These are phyloP conservation scores for Tuctoria greenei DNA, from an alignment of 176 grass and related monocot genomes.

Conservation along the genomic window DNA sequence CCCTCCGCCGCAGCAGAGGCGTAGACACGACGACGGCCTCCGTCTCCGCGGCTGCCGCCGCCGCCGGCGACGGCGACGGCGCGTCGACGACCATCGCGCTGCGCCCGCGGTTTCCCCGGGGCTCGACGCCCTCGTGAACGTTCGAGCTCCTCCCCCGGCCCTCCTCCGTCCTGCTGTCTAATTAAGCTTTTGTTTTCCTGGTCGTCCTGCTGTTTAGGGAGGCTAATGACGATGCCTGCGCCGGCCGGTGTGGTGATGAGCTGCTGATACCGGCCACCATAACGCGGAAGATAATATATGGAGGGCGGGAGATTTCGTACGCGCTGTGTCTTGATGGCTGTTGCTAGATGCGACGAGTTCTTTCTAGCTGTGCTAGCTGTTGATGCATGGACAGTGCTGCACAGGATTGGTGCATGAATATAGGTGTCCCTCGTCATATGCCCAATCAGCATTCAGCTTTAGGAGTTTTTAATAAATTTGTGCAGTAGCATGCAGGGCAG, in stretches of 20 bases:
- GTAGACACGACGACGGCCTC: background rate
- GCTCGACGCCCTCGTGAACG: background rate
- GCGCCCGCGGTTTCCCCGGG: background rate
- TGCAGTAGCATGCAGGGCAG: background rate
- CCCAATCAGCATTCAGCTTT: background rate
- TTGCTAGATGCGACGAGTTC: no score
- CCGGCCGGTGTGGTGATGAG: conserved; percentile 26
- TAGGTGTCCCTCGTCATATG: no score
- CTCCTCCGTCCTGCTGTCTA: no score
- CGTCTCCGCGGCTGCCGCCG: background rate
- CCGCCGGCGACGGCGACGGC: conserved; percentile 1
- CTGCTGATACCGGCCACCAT: background rate
- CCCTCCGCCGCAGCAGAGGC: conserved; percentile 37
- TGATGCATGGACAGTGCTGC: no score
- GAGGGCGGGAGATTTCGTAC: conserved; percentile 10
- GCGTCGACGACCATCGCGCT: conserved; percentile 20
- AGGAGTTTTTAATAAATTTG: background rate
- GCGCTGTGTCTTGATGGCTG: no score
- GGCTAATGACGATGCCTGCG: background rate
- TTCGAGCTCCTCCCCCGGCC: background rate
- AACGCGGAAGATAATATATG: background rate
- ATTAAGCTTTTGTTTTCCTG: background rate
- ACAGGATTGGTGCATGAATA: no score
- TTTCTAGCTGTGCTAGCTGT: no score
- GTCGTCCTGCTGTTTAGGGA: conserved; percentile 42